Evolutionary conservation across 2,329 filamentous ascomycete species (phyloP), one percentile per base, ranked within the genome.

Genomic region (Penicillium sp.): DNA sequence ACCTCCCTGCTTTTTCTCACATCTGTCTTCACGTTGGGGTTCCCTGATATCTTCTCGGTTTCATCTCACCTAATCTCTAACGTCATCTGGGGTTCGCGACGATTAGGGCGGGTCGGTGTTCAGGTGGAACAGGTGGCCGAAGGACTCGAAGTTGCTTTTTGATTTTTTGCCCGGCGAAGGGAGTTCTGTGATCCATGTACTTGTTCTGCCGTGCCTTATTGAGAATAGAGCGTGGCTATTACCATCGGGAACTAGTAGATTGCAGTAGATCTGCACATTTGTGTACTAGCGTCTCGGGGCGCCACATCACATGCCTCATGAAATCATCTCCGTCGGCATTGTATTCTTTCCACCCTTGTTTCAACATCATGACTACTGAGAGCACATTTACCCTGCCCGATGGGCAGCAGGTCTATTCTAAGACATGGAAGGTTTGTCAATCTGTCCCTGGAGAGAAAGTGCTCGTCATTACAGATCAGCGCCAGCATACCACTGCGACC

Each of bases 371-470:
- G 47, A 74, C 70, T 43, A 77, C 73, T 29, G 74, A 76, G 70
- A 77, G 78, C 52, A 78, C 70, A 56, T 76, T 82, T 65, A 74
- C 70, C 15, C 69, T 78, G 5, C 71, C 75, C 26, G 83, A 85
- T 65, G 79, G 79, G 50, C 68, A 70, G 34, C 76, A 79, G 62
- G 70, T 85, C 50, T 86, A 84, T 69, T 83, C 81, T 38, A 85
- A 85, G 65, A 83, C 80, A 21, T 85, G 82, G 81, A 80, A 77
- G 73, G 81, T 82, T 60, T 68, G 80, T 72, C 42, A 13, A 24
- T 39, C 38, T 42, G 49, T 47, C 41, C 24, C 36, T 29, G 8
- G 1, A 18, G 34, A n/a, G 3, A 15, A 34, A 34, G 4, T 16
- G n/a, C 6, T 36, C 6, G n/a, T 36, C 34, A 36, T 8, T 18